A percentile compares a stretch with the other conserved stretches of the same genome.
Conservation (phyloP, 768 basidiomycete genomes). For the Tulasnella calospora region DNA sequence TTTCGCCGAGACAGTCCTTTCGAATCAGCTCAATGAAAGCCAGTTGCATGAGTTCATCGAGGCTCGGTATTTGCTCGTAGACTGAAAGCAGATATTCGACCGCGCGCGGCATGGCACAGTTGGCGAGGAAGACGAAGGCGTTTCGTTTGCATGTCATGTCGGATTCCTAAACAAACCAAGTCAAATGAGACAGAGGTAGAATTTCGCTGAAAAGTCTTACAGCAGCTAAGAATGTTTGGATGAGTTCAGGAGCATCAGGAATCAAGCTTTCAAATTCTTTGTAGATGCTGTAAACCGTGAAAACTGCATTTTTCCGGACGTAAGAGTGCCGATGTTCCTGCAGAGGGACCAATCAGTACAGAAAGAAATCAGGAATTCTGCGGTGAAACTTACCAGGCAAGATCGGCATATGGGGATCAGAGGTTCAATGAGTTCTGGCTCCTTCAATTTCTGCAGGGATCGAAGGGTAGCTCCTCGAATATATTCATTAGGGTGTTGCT, state of each 20-base stretch:
- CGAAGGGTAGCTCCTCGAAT: slow-evolving; percentile 97
- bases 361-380: background rate
- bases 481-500: slow-evolving; percentile 99
- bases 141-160: slow-evolving; percentile 97
- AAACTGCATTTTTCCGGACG: slow-evolving; percentile 97
- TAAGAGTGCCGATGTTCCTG: slow-evolving; percentile 94
- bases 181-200: background rate
- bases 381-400: slow-evolving; percentile 53
- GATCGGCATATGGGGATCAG: slow-evolving; percentile 88
- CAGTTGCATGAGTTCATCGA: slow-evolving; percentile 95
- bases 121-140: slow-evolving; percentile 89
- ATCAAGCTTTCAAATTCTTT: slow-evolving; percentile 92
- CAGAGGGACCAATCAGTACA: background rate
- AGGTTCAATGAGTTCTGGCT: slow-evolving; percentile 90
- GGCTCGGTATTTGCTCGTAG: slow-evolving; percentile 70
- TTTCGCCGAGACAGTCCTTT: slow-evolving; percentile 80
- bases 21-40: slow-evolving; percentile 90
- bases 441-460: slow-evolving; percentile 94
- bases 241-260: slow-evolving; percentile 92
- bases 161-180: slow-evolving; percentile 50
- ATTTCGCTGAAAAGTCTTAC: slow-evolving; percentile 28
- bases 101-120: slow-evolving; percentile 79
- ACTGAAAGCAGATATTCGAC: slow-evolving; percentile 85
- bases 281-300: slow-evolving; percentile 91
- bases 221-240: slow-evolving; percentile 92